A percentile compares a stretch with the other conserved stretches of the same genome.
phyloP scores from a whole-genome alignment of 1,284 basidiomycete genomes.

The Puccinia brachypodii region DNA sequence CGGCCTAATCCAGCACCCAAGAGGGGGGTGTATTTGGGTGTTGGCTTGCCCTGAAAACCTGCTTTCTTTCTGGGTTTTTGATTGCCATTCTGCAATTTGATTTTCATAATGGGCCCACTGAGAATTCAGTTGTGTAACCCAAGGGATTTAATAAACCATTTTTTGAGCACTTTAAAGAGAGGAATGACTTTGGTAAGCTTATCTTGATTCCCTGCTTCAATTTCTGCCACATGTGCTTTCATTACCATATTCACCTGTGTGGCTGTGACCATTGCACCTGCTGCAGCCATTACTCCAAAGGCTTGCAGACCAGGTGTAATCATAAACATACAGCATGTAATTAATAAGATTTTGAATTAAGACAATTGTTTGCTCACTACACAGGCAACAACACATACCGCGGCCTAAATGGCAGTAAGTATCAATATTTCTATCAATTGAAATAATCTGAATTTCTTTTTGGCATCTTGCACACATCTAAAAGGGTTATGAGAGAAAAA shows the following conservation, averaged over 20 bases:
- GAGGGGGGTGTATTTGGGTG: no score
- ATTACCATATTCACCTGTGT: not conserved
- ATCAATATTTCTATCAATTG: not conserved
- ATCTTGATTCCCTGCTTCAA: not conserved
- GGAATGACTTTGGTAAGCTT: not conserved
- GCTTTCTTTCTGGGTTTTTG: not conserved
- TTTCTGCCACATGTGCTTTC: not conserved
- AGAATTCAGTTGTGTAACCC: not conserved
- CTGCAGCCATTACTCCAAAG: slow-evolving; percentile 8
- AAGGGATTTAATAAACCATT: not conserved
- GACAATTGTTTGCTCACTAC: not conserved
- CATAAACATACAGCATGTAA: not conserved
- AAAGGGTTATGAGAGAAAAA: no score
- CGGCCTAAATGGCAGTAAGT: not conserved
- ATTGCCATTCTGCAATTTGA: slow-evolving; percentile 8
- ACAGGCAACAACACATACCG: not conserved
- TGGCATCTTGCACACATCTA: not conserved
- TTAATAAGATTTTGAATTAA: not conserved
- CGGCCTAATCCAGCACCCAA: no score
- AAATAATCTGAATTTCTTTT: not conserved
- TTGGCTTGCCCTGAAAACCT: no score
- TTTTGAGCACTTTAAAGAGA: not conserved
- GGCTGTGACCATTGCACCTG: not conserved
- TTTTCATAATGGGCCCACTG: slow-evolving; percentile 1
- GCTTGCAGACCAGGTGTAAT: not conserved